Conservation (phyloP, 169 alveolate genomes). For the Cystoisospora suis region DNA sequence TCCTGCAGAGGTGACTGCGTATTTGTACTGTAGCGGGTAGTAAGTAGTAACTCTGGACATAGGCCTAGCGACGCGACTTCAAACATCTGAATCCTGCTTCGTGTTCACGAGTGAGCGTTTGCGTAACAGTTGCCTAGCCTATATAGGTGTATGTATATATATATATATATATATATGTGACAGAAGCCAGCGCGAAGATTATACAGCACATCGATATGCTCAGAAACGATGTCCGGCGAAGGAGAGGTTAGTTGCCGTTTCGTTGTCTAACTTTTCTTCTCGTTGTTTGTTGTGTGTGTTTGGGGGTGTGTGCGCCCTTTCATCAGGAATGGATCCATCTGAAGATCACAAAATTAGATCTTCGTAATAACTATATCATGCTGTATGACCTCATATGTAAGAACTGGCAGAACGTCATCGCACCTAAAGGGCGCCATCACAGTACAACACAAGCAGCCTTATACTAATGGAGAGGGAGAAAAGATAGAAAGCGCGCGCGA, state of each 20-base stretch:
- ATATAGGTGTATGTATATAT: not conserved
- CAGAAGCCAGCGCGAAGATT: no score
- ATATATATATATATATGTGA: not conserved
- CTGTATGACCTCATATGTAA: conserved; percentile 85
- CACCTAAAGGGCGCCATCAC: conserved; percentile 10
- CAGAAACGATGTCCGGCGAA: no score
- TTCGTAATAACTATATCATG: conserved; percentile 88
- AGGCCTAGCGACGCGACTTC: no score
- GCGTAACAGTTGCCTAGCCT: no score
- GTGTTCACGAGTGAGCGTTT: no score
- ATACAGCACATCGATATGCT: no score
- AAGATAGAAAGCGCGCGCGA: no score
- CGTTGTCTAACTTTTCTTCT: not conserved
- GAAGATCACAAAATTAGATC: conserved; percentile 83
- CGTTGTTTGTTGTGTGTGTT: not conserved
- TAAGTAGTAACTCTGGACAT: no score
- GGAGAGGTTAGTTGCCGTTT: not conserved
- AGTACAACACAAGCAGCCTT: not conserved
- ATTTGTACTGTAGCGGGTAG: no score
- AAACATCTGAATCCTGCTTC: no score
- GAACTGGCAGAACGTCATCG: conserved; percentile 41
- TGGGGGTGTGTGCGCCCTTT: not conserved
- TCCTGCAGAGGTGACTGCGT: no score
- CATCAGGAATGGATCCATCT: conserved; percentile 83
- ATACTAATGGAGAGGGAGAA: no score